Evolutionary conservation across 2,329 filamentous ascomycete species (phyloP).

Genomic region (Macrophomina phaseolina): DNA sequence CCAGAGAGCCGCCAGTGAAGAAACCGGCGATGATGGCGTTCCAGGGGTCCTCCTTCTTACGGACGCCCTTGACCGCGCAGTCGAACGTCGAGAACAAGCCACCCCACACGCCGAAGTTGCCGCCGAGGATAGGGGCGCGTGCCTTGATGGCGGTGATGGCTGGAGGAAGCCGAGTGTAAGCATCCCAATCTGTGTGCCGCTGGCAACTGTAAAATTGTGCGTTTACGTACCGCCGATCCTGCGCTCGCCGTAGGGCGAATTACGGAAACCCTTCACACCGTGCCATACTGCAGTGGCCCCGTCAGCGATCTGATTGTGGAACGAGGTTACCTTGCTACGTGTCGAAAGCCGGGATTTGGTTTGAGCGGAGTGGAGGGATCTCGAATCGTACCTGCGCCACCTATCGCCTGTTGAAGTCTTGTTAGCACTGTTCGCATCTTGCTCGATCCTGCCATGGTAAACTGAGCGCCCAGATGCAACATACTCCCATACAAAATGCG

Average conservation of each 20-base stretch:
- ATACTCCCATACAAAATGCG: conserved; percentile 94
- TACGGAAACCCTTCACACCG: conserved; percentile 84
- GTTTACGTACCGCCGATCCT: conserved; percentile 74
- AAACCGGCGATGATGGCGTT: conserved; percentile 98
- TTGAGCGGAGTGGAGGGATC: conserved; percentile 23
- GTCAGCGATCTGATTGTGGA: conserved; percentile 26
- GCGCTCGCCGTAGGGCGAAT: conserved; percentile 78
- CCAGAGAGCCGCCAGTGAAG: conserved; percentile 91
- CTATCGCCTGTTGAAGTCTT: conserved; percentile 43
- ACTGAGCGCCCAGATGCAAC: conserved; percentile 42
- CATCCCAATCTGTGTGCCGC: not conserved
- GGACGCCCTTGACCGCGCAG: conserved; percentile 87
- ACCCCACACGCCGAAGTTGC: conserved; percentile 98
- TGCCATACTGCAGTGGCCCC: conserved; percentile 79
- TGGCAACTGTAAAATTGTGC: not conserved
- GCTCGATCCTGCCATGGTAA: not conserved
- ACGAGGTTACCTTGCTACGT: conserved; percentile 29
- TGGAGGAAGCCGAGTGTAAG: conserved; percentile 29
- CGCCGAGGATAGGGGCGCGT: conserved; percentile 91
- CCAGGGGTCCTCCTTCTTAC: conserved; percentile 97
- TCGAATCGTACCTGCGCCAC: conserved; percentile 41
- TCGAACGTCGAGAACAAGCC: conserved; percentile 95
- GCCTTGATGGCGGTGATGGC: conserved; percentile 96
- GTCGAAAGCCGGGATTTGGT: conserved; percentile 7
- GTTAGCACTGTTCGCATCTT: conserved; percentile 18